Evolutionary conservation across 495 filamentous ascomycete species (phyloP).

Genomic region (Monascus purpureus): DNA sequence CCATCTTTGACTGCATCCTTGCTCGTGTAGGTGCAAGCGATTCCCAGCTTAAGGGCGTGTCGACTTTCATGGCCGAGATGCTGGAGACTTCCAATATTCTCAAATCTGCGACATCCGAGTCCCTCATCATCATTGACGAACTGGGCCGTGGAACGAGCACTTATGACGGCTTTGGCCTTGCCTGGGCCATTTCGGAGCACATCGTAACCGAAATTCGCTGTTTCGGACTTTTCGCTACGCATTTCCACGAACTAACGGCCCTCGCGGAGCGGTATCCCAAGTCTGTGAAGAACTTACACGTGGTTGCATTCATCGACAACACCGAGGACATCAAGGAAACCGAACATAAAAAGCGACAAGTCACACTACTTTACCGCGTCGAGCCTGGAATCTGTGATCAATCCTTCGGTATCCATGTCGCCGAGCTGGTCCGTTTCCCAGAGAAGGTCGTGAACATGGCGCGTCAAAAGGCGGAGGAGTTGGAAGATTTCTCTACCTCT

Average conservation of each 20-base stretch:
- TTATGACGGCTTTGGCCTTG: conserved; percentile 95
- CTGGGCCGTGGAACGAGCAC: conserved; percentile 96
- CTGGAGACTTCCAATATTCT: conserved; percentile 97
- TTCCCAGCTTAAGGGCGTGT: conserved; percentile 93
- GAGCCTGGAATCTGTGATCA: conserved; percentile 93
- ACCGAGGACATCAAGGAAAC: conserved; percentile 15
- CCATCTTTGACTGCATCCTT: conserved; percentile 96
- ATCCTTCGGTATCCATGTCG: conserved; percentile 95
- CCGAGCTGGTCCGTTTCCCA: conserved; percentile 95
- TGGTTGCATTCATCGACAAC: conserved; percentile 78
- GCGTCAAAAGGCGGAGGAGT: conserved; percentile 91
- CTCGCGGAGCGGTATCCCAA: conserved; percentile 71
- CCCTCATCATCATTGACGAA: conserved; percentile 96
- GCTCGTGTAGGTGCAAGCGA: conserved; percentile 92
- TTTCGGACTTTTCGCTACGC: conserved; percentile 89
- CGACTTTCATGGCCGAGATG: conserved; percentile 99
- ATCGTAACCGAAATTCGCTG: conserved; percentile 91
- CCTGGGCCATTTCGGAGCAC: conserved; percentile 97
- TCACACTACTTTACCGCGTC: conserved; percentile 93
- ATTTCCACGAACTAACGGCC: conserved; percentile 96
- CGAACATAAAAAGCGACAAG: conserved; percentile 55
- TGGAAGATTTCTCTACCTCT: conserved; percentile 78
- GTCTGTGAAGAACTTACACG: conserved; percentile 78
- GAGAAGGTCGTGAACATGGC: conserved; percentile 98
- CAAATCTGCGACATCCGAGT: conserved; percentile 87